Percentiles rank a stretch among this genome's conserved stretches.
These are phyloP conservation scores for Cyclotella baltica DNA, from an alignment of 108 stramenopile genomes.

Conservation along the genomic window DNA sequence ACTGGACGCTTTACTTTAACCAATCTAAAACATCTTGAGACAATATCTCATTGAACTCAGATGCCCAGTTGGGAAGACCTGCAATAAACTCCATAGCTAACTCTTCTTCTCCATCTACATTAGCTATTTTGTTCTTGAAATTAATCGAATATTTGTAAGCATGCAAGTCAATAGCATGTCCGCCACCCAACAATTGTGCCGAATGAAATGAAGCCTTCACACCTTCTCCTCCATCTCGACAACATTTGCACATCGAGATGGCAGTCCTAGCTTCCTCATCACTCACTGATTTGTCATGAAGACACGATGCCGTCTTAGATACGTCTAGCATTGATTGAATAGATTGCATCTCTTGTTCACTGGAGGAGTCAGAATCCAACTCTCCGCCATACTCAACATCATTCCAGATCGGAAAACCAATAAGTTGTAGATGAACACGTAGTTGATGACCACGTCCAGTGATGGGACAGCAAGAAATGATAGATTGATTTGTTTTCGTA, in stretches of 20 bases:
- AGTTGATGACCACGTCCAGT: conserved; percentile 95
- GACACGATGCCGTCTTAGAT: conserved; percentile 9
- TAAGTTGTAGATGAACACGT: conserved; percentile 80
- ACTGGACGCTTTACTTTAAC: conserved; percentile 28
- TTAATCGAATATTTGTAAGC: conserved; percentile 64
- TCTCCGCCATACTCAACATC: conserved; percentile 86
- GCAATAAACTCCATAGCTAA: conserved; percentile 25
- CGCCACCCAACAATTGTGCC: conserved; percentile 74
- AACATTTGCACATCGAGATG: conserved; percentile 54
- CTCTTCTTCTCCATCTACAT: background rate
- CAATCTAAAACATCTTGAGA: conserved; percentile 14
- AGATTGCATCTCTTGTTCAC: conserved; percentile 6
- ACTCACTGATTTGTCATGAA: conserved; percentile 36
- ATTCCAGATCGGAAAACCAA: conserved; percentile 84
- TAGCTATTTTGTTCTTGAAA: background rate
- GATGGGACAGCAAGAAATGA: conserved; percentile 75
- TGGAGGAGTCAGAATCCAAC: conserved; percentile 1
- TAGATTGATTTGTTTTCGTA: conserved; percentile 54
- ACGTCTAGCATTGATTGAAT: conserved; percentile 15
- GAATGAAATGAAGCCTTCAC: conserved; percentile 58
- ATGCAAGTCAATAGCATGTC: conserved; percentile 78
- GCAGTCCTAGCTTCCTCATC: conserved; percentile 49
- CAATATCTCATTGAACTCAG: conserved; percentile 4
- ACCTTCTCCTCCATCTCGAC: conserved; percentile 45
- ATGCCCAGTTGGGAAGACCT: conserved; percentile 40